Evolutionary conservation across 2,329 filamentous ascomycete species (phyloP), one percentile per base, ranked within the genome.

Genomic region (Pestalotiopsis sp.): DNA sequence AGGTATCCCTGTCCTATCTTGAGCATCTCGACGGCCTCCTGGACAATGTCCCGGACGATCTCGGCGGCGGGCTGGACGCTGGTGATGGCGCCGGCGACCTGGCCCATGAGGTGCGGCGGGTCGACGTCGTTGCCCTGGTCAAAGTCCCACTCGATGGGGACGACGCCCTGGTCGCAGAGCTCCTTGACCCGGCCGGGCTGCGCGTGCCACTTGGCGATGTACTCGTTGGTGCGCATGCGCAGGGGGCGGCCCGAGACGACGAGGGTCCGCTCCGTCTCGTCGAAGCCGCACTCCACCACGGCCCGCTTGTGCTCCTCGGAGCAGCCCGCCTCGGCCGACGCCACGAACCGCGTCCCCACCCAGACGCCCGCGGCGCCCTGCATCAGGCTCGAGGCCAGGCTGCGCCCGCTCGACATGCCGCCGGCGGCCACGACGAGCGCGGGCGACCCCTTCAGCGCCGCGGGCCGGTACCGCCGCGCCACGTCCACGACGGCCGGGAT

Each of bases 311-410:
- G 95, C 83, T 90, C 84, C 74, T 91, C 86, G 78, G 91, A 93
- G 76, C 94, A 95, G 17, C 91, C 91, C 0, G 94, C 94, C 83
- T 98, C 95, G 41, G 84, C 86, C 9, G 89, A 90, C 1, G 95
- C 95, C 17, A 98, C 94, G 80, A 98, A 98, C 23, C 95, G 86
- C 70, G 95, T 98, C 36, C 95, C 95, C 1, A 98, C 95, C 95
- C 95, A 98, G 1, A 97, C 95, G 12, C 93, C 95, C 3, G 87
- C 86, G 1, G 95, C 95, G 17, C 95, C 95, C 77, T 96, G 92
- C 90, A 97, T 95, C 79, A 98, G 83, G 70, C 90, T 91, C 69
- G 90, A 90, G 0, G 95, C 95, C 68, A 98, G 83, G 66, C 91
- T 91, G 17, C 94, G 87, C 1, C 95, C 95, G 77, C 96, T 92